phyloP scores from a whole-genome alignment of 345 rosid genomes.

The Heritiera littoralis region DNA sequence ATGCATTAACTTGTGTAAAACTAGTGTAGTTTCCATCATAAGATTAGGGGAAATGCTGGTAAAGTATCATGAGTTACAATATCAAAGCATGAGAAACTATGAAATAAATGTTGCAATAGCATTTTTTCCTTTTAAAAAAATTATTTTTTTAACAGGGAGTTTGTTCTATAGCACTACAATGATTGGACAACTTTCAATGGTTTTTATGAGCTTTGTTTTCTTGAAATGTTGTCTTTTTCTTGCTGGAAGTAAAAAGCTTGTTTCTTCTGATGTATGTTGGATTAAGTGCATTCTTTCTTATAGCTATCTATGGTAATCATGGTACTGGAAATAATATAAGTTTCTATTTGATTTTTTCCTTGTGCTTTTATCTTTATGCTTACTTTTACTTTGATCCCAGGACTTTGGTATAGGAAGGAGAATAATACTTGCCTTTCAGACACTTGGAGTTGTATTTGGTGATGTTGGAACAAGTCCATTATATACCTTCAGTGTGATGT shows the following conservation, averaged over 20 bases:
- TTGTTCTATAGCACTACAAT: neutral
- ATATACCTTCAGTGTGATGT: constrained; percentile 93
- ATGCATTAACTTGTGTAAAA: neutral
- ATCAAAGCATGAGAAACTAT: neutral
- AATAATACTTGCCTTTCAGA: constrained; percentile 83
- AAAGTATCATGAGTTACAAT: neutral
- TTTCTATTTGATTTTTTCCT: neutral
- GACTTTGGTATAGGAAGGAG: constrained; percentile 74
- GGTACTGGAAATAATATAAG: neutral
- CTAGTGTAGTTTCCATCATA: neutral
- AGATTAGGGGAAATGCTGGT: neutral
- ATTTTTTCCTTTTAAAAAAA: neutral
- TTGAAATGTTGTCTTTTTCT: constrained; percentile 6
- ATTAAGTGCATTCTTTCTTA: neutral
- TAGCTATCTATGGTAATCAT: neutral
- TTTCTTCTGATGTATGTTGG: constrained; percentile 6
- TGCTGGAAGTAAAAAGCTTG: neutral
- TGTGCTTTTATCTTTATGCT: neutral
- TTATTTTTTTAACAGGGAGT: neutral
- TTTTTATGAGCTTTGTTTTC: constrained; percentile 8
- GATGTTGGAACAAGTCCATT: constrained; percentile 99
- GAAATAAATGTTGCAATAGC: neutral
- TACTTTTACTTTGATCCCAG: constrained; percentile 41
- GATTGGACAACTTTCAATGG: neutral
- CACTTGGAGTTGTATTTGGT: constrained; percentile 95